A percentile compares a stretch with the other conserved stretches of the same genome.
Conservation (phyloP, 257 asterid genomes). For the Solanum piurae region DNA sequence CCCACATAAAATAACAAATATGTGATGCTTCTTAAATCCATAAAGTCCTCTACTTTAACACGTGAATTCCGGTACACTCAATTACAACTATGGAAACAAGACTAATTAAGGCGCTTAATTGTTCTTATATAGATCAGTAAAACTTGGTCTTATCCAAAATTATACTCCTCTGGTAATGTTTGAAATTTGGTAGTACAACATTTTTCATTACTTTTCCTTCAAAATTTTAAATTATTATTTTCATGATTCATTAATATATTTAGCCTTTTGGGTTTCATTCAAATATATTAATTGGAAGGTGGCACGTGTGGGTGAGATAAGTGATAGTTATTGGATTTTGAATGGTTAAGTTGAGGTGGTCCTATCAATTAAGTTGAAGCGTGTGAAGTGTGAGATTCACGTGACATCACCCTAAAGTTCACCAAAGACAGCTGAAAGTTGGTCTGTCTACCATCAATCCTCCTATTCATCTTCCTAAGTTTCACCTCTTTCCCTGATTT, state of each 20-base stretch:
- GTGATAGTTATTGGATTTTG: background rate
- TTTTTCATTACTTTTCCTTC: background rate
- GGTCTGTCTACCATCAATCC: constrained; percentile 45
- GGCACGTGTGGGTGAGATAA: constrained; percentile 31
- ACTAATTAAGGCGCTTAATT: background rate
- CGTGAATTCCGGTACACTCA: background rate
- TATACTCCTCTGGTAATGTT: background rate
- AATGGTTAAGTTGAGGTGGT: constrained; percentile 10
- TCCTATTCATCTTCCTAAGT: constrained; percentile 11
- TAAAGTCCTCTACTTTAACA: background rate
- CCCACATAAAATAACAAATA: background rate
- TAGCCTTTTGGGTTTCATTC: background rate
- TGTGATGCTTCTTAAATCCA: background rate
- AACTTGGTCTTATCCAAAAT: background rate
- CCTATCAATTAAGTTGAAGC: constrained; percentile 14
- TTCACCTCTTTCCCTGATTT: background rate
- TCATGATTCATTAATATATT: background rate
- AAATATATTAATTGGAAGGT: background rate
- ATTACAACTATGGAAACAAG: background rate
- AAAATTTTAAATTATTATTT: background rate
- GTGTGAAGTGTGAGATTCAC: constrained; percentile 72
- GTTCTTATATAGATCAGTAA: background rate
- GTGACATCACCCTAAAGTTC: constrained; percentile 42
- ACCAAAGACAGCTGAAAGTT: constrained; percentile 32
- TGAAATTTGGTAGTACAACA: background rate